Percentiles rank a stretch among this genome's conserved stretches.
phyloP scores from a whole-genome alignment of 805 yeast species.

The Candida tammaniensis region DNA sequence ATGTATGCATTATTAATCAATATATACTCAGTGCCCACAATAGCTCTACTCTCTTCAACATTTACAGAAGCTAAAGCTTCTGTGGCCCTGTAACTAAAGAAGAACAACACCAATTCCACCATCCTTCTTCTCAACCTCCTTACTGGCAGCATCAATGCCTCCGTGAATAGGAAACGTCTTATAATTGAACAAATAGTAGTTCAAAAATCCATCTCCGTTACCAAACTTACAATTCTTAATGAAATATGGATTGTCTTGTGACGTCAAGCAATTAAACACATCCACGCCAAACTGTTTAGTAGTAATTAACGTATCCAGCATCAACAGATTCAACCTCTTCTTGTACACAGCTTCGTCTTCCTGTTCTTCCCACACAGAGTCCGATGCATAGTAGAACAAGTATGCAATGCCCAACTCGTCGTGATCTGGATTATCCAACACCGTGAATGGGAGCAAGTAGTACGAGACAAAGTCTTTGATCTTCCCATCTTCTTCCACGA shows the following conservation, averaged over 20 bases:
- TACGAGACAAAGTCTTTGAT: conserved; percentile 90
- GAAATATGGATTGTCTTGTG: conserved; percentile 86
- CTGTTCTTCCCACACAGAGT: conserved; percentile 32
- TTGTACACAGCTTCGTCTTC: conserved; percentile 44
- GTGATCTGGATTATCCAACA: conserved; percentile 62
- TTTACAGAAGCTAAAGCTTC: no score
- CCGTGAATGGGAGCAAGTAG: conserved; percentile 84
- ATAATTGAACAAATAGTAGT: conserved; percentile 91
- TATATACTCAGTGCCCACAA: no score
- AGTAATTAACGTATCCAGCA: conserved; percentile 72
- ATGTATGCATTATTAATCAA: no score
- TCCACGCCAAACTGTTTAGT: conserved; percentile 72
- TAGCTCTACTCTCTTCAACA: no score
- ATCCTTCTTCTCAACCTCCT: conserved; percentile 48
- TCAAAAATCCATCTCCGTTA: conserved; percentile 87
- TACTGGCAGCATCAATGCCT: conserved; percentile 61
- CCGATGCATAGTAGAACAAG: conserved; percentile 84
- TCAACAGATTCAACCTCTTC: conserved; percentile 57
- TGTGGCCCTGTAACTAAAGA: no score
- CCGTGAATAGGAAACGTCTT: conserved; percentile 77
- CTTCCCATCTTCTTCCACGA: conserved; percentile 62
- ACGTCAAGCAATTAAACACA: conserved; percentile 89
- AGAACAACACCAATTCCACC: conserved; percentile 92
- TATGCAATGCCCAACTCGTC: conserved; percentile 81
- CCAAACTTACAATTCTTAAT: conserved; percentile 84